Conservation (phyloP, 768 basidiomycete genomes). For the Pisolithus microcarpus region DNA sequence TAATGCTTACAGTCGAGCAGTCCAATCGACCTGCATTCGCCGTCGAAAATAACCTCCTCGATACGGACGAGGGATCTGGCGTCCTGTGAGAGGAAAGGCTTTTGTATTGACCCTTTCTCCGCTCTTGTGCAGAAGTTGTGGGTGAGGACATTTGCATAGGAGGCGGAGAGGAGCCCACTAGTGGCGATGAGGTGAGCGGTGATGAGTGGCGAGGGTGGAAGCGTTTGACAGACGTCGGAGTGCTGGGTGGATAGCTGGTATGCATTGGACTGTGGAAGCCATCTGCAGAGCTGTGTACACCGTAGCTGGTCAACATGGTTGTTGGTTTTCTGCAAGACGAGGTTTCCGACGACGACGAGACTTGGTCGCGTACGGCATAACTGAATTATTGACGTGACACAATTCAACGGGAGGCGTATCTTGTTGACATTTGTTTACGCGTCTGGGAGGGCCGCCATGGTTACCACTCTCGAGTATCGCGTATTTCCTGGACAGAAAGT, state of each 20-base stretch:
- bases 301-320: background rate
- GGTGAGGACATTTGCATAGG: background rate
- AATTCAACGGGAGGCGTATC: background rate
- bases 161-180: background rate
- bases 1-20: background rate
- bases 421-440: background rate
- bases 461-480: too few relatives aligned
- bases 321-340: background rate
- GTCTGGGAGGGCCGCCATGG: background rate
- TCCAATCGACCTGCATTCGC: background rate
- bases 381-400: too few relatives aligned
- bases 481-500: too few relatives aligned
- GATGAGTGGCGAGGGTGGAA: background rate
- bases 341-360: background rate
- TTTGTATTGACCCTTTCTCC: background rate
- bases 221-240: background rate
- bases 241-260: background rate
- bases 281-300: background rate
- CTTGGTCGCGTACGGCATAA: background rate
- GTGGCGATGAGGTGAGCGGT: background rate
- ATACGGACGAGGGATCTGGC: background rate
- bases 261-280: background rate
- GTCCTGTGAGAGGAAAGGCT: background rate
- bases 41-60: background rate
- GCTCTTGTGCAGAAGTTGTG: background rate